Base-by-base conservation (phyloP, 768 basidiomycete species). In the Phaeolepiota aurea region DNA sequence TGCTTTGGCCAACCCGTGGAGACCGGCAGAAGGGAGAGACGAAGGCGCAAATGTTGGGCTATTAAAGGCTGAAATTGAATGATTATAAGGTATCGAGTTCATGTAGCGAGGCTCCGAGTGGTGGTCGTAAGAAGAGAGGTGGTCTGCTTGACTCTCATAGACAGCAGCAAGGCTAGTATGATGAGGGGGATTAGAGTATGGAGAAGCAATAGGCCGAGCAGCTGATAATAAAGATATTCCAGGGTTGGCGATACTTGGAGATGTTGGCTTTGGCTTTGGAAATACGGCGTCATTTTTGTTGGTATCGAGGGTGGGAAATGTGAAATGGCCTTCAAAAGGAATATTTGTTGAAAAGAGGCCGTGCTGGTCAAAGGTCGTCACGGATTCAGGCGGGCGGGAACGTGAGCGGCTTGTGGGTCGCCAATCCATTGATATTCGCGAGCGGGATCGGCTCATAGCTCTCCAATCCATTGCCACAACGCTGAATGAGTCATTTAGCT, bases 381-480 rank as follows among this genome's bases (percentile, higher is more conserved):
- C 58, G 18, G 72, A 53, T 48, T 78, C 76, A 20, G 84, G 78
- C 14, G 84, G 81, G 25, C 88, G 75, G 32, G 85, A 87, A 40
- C 83, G 77, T 20, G 86, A 87, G 41, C 84, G 79, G 60, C 77
- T 81, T 39, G 79, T 63, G 22, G 86, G 81, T 42, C 82, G 71
- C 90, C 90, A 92, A 58, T 93, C 90, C 87, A 93, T 90, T 15
- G 86, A 82, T 50, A 83, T 82, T 16, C 91, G 78, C 11, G 91
- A 93, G 52, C 90, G 76, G 18, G 91, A 94, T 47, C 91, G 75
- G 61, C 89, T 92, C 57, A 90, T 79, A 21, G 87, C 81, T 37
- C 90, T 74, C 92, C 91, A 96, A 54, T 94, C 92, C 91, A 96
- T 96, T 19, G 79, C 64, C 33, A 74, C 72, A 40, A 68, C 65